phyloP scores from a whole-genome alignment of 371 early-diverging fungal genomes.

The Rhizopus arrhizus region DNA sequence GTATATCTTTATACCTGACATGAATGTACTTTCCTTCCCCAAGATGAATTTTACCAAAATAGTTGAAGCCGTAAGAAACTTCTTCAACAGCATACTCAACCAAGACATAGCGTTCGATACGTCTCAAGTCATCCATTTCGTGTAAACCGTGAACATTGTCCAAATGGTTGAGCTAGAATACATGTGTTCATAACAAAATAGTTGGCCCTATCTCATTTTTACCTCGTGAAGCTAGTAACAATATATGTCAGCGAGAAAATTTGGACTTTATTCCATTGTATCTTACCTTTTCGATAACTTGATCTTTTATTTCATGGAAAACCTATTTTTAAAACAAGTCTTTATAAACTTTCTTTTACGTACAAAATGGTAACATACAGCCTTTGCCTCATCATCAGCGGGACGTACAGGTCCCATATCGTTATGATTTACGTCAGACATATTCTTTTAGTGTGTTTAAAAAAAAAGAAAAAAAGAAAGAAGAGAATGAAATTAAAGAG shows the following conservation, averaged over 20 bases:
- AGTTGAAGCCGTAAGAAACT: conserved; percentile 56
- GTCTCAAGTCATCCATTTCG: conserved; percentile 51
- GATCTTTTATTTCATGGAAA: conserved; percentile 42
- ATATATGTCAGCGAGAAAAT: neutral
- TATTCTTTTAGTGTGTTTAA: conserved; percentile 9
- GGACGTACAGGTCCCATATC: conserved; percentile 46
- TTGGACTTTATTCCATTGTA: neutral
- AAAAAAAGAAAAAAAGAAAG: conserved; percentile 1
- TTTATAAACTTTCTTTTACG: neutral
- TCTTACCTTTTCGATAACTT: conserved; percentile 40
- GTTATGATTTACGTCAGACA: conserved; percentile 57
- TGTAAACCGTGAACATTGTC: conserved; percentile 55
- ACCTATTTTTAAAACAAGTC: conserved; percentile 26
- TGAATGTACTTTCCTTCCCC: conserved; percentile 54
- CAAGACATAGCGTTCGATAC: conserved; percentile 48
- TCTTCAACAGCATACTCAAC: conserved; percentile 55
- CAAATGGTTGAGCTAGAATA: conserved; percentile 37
- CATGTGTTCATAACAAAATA: neutral
- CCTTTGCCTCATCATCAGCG: conserved; percentile 48
- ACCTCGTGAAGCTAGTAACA: conserved; percentile 33
- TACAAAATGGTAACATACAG: conserved; percentile 30
- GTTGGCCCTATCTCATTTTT: neutral
- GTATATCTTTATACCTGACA: conserved; percentile 38
- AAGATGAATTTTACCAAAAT: conserved; percentile 57
- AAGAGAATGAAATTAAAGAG: neutral